These are phyloP conservation scores for Scalesia atractyloides DNA, from an alignment of 129 eudicot species.

Conservation along the genomic window DNA sequence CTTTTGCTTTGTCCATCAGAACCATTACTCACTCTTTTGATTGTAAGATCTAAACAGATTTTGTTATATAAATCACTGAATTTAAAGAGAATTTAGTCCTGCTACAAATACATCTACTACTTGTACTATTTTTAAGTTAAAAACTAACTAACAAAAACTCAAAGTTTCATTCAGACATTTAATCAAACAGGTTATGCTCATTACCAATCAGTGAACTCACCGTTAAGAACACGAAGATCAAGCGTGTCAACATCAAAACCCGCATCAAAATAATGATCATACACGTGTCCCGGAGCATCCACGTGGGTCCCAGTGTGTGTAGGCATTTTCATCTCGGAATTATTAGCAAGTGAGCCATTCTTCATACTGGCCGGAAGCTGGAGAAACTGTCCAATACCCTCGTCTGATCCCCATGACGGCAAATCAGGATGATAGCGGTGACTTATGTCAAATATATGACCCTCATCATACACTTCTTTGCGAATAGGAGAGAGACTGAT, in stretches of 20 bases:
- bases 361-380: slow-evolving; percentile 36
- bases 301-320: slow-evolving; percentile 57
- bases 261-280: slow-evolving; percentile 56
- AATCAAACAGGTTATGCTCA: slow-evolving; percentile 18
- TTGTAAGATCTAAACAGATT: too few relatives aligned
- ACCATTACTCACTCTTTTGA: slow-evolving; percentile 36
- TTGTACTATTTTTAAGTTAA: neutral
- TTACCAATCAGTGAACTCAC: slow-evolving; percentile 1
- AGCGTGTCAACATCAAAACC: slow-evolving; percentile 82
- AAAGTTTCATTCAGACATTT: slow-evolving; percentile 9
- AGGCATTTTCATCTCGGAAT: slow-evolving; percentile 47
- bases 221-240: slow-evolving; percentile 67
- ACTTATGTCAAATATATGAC: slow-evolving; percentile 47
- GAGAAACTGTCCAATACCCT: slow-evolving; percentile 48
- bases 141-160: slow-evolving; percentile 1
- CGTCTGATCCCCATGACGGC: slow-evolving; percentile 49
- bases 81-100: neutral
- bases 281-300: slow-evolving; percentile 57
- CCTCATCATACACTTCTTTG: slow-evolving; percentile 45
- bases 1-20: slow-evolving; percentile 64
- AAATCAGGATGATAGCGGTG: slow-evolving; percentile 41
- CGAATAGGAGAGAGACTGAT: slow-evolving; percentile 24
- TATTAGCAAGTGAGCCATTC: slow-evolving; percentile 44
- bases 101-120: neutral
- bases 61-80: too few relatives aligned